phyloP scores from a whole-genome alignment of 2,329 filamentous ascomycete genomes.

The Beauveria varroae region DNA sequence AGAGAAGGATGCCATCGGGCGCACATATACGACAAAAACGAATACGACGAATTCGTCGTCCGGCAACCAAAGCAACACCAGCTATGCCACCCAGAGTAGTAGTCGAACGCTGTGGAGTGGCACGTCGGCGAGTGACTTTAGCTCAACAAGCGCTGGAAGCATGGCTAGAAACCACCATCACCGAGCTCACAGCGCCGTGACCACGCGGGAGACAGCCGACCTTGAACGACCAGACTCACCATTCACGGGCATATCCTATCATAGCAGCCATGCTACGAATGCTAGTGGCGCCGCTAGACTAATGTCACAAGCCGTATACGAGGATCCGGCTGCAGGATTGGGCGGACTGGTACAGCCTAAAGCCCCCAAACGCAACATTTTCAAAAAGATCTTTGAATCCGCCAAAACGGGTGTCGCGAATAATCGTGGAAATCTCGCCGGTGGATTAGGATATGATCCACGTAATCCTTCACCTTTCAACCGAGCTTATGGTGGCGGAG shows the following conservation, averaged over 20 bases:
- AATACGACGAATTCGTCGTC: slow-evolving; percentile 72
- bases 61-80: slow-evolving; percentile 63
- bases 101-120: slow-evolving; percentile 90
- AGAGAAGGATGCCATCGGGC: slow-evolving; percentile 54
- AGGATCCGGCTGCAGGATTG: slow-evolving; percentile 60
- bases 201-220: slow-evolving; percentile 48
- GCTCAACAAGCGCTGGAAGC: slow-evolving; percentile 91
- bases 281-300: slow-evolving; percentile 36
- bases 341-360: slow-evolving; percentile 74
- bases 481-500: slow-evolving; percentile 26
- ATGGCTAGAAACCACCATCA: slow-evolving; percentile 66
- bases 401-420: slow-evolving; percentile 91
- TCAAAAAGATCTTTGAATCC: slow-evolving; percentile 90
- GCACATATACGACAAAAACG: slow-evolving; percentile 85
- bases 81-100: slow-evolving; percentile 69
- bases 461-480: slow-evolving; percentile 35
- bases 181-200: slow-evolving; percentile 58
- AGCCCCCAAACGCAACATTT: slow-evolving; percentile 78
- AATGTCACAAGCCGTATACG: slow-evolving; percentile 58
- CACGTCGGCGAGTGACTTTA: slow-evolving; percentile 80
- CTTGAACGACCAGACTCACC: slow-evolving; percentile 52
- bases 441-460: slow-evolving; percentile 37
- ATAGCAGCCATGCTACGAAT: slow-evolving; percentile 73
- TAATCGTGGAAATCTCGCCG: slow-evolving; percentile 75
- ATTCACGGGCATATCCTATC: slow-evolving; percentile 78